Percentiles rank a stretch among this genome's conserved stretches.
These are phyloP conservation scores for Metschnikowia drakensbergensis DNA, from an alignment of 805 yeast genomes.

Conservation along the genomic window DNA sequence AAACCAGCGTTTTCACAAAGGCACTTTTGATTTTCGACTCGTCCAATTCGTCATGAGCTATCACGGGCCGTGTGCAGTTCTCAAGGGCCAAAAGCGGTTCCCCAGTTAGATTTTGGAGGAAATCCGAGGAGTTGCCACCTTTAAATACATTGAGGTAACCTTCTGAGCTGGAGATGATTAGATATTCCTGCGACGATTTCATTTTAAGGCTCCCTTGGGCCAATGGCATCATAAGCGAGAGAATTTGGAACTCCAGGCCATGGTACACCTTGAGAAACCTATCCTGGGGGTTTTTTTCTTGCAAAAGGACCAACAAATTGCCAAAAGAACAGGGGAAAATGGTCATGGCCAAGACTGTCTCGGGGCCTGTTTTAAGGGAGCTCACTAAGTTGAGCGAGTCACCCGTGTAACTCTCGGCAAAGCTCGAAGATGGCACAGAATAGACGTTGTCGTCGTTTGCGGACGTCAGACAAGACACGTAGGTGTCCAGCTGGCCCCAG, in stretches of 20 bases:
- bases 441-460: neutral
- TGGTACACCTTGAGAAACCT: neutral
- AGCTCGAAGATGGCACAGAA: neutral
- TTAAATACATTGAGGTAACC: slow-evolving; percentile 13
- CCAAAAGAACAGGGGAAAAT: slow-evolving; percentile 7
- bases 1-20: slow-evolving; percentile 29
- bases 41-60: slow-evolving; percentile 4
- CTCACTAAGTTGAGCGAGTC: slow-evolving; percentile 11
- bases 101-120: neutral
- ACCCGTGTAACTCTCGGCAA: slow-evolving; percentile 7
- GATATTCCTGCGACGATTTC: slow-evolving; percentile 11
- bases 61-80: slow-evolving; percentile 9
- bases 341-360: slow-evolving; percentile 13
- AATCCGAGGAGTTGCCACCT: neutral
- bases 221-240: neutral
- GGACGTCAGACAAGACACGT: neutral
- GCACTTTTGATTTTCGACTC: slow-evolving; percentile 9
- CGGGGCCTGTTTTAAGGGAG: slow-evolving; percentile 3
- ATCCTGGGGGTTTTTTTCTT: neutral
- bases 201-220: slow-evolving; percentile 5
- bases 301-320: slow-evolving; percentile 4
- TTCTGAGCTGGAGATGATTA: slow-evolving; percentile 7
- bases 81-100: slow-evolving; percentile 1
- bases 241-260: neutral
- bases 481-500: slow-evolving; percentile 19